Conservation (phyloP, 2,329 filamentous ascomycete genomes). For the Aschersonia sp. region DNA sequence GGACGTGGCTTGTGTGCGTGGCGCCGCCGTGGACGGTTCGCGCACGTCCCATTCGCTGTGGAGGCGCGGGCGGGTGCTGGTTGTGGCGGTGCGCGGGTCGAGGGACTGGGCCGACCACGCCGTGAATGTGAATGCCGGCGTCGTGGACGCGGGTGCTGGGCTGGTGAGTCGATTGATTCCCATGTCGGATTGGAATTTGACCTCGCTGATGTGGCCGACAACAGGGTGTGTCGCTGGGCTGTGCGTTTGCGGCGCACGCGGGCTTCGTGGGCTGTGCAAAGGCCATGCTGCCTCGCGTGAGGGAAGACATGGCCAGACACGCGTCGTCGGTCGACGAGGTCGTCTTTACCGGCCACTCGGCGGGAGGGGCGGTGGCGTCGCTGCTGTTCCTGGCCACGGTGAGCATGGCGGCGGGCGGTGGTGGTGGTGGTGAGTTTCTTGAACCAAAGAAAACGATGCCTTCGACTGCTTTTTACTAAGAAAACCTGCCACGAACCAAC, state of each 20-base stretch:
- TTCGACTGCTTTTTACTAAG: neutral
- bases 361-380: constrained; percentile 10
- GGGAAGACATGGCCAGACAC: constrained; percentile 1
- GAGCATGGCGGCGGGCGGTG: neutral
- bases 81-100: constrained; percentile 10
- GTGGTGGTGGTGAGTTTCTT: constrained; percentile 3
- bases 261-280: constrained; percentile 10
- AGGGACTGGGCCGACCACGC: constrained; percentile 9
- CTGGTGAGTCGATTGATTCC: constrained; percentile 5
- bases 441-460: neutral
- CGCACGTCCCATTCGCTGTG: constrained; percentile 10
- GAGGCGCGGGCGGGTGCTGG: constrained; percentile 5
- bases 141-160: neutral
- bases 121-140: constrained; percentile 9
- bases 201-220: neutral
- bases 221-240: no score
- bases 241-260: constrained; percentile 3
- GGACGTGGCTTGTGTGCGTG: neutral
- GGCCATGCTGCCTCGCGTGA: constrained; percentile 5
- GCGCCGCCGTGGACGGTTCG: constrained; percentile 7
- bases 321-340: neutral
- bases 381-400: constrained; percentile 4
- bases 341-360: constrained; percentile 11
- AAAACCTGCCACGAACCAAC: no score
- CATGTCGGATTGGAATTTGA: no score